Percentiles rank a stretch among this genome's conserved stretches.
phyloP scores from a whole-genome alignment of 1,284 basidiomycete genomes.

The Coniferiporia sulphurascens region DNA sequence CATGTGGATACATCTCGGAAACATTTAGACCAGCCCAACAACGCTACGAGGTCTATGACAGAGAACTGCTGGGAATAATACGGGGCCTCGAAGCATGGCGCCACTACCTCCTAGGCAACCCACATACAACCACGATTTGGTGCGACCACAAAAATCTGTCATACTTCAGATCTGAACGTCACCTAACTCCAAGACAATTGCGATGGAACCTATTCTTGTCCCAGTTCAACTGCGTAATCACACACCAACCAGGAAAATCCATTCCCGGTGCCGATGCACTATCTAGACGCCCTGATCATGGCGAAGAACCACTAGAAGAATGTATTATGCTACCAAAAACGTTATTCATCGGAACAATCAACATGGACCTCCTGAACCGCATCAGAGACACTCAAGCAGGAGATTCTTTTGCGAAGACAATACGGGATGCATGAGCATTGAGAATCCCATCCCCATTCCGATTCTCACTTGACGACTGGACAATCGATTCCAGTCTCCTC shows the following conservation, averaged over 20 bases:
- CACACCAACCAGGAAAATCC: constrained; percentile 33
- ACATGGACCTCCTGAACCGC: background rate
- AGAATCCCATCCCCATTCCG: background rate
- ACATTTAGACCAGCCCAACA: background rate
- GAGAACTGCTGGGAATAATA: background rate
- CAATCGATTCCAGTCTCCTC: constrained; percentile 15
- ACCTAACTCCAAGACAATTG: constrained; percentile 27
- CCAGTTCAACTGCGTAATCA: constrained; percentile 33
- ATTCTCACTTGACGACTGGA: constrained; percentile 16
- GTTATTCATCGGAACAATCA: constrained; percentile 20
- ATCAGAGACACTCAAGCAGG: no score
- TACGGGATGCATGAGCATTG: background rate
- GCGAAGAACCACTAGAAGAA: constrained; percentile 28
- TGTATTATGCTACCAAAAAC: constrained; percentile 27
- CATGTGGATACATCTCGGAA: background rate
- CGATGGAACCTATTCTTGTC: constrained; percentile 35
- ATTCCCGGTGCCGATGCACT: constrained; percentile 36
- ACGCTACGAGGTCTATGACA: background rate
- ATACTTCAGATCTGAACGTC: background rate
- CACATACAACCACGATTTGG: background rate
- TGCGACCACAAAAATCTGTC: background rate
- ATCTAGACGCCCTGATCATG: constrained; percentile 34
- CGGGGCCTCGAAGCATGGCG: background rate
- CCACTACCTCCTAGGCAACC: background rate
- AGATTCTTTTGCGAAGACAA: no score